Conservation (phyloP, 2,329 filamentous ascomycete species). For the Fonsecaea pedrosoi region DNA sequence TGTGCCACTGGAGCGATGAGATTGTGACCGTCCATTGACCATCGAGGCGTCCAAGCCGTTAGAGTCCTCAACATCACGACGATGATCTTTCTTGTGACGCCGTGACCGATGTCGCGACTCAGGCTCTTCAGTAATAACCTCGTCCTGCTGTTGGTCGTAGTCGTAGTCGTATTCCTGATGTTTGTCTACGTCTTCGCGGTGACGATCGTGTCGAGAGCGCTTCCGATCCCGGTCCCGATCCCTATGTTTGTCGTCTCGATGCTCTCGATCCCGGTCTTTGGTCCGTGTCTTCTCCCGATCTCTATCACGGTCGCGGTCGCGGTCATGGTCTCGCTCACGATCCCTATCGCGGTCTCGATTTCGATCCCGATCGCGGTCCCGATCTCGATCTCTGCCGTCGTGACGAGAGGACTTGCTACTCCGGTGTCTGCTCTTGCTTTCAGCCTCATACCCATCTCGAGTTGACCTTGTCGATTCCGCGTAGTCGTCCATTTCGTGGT, state of each 20-base stretch:
- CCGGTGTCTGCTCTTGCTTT: constrained; percentile 42
- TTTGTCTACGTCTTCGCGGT: constrained; percentile 43
- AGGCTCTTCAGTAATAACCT: constrained; percentile 23
- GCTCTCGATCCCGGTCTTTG: constrained; percentile 39
- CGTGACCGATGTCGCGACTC: constrained; percentile 46
- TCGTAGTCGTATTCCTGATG: constrained; percentile 35
- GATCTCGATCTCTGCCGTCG: constrained; percentile 31
- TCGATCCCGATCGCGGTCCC: constrained; percentile 28
- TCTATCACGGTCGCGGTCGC: constrained; percentile 29
- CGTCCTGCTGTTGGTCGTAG: constrained; percentile 29
- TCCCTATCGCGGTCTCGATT: constrained; percentile 43
- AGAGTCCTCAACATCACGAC: constrained; percentile 39
- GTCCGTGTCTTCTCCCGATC: constrained; percentile 27
- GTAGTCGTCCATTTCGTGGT: constrained; percentile 42
- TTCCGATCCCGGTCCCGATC: constrained; percentile 39
- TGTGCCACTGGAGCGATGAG: constrained; percentile 36
- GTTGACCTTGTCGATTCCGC: constrained; percentile 42
- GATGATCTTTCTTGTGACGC: constrained; percentile 47
- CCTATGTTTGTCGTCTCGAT: constrained; percentile 15
- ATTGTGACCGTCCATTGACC: constrained; percentile 38
- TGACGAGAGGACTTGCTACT: constrained; percentile 41
- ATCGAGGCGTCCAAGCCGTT: background rate
- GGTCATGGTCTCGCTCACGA: constrained; percentile 30
- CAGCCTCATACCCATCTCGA: constrained; percentile 29
- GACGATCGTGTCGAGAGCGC: constrained; percentile 45